phyloP scores from a whole-genome alignment of 495 filamentous ascomycete genomes.

The Aspergillus leporis region DNA sequence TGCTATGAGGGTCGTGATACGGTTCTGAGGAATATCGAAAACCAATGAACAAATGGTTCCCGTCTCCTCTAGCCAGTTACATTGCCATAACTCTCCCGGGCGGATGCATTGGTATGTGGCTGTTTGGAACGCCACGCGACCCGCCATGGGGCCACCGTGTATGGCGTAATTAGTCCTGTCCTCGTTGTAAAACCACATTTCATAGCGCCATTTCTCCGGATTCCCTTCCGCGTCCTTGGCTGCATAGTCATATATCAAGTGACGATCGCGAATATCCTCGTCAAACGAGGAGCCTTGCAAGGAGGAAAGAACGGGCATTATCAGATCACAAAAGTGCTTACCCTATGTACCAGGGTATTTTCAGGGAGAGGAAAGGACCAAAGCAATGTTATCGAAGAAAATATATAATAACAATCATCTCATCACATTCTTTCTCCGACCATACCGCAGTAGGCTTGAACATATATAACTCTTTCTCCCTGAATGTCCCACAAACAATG shows the following conservation, averaged over 20 bases:
- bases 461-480: background rate
- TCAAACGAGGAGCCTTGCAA: slow-evolving; percentile 30
- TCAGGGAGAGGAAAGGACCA: background rate
- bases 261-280: slow-evolving; percentile 36
- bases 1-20: slow-evolving; percentile 35
- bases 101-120: slow-evolving; percentile 43
- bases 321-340: slow-evolving; percentile 3
- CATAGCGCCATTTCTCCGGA: slow-evolving; percentile 45
- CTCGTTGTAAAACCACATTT: slow-evolving; percentile 45
- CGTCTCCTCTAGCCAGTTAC: slow-evolving; percentile 44
- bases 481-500: background rate
- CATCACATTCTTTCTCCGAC: background rate
- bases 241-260: slow-evolving; percentile 44
- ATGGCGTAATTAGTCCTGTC: slow-evolving; percentile 45
- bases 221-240: slow-evolving; percentile 30
- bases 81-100: slow-evolving; percentile 39
- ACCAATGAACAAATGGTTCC: slow-evolving; percentile 41
- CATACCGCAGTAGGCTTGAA: background rate
- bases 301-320: slow-evolving; percentile 31
- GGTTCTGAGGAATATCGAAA: slow-evolving; percentile 34
- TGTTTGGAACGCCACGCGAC: slow-evolving; percentile 38
- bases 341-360: background rate
- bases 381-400: background rate
- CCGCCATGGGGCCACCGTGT: slow-evolving; percentile 43
- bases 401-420: no score